Conservation (phyloP, 164 flowering plant genomes). For the Umbellularia californica region DNA sequence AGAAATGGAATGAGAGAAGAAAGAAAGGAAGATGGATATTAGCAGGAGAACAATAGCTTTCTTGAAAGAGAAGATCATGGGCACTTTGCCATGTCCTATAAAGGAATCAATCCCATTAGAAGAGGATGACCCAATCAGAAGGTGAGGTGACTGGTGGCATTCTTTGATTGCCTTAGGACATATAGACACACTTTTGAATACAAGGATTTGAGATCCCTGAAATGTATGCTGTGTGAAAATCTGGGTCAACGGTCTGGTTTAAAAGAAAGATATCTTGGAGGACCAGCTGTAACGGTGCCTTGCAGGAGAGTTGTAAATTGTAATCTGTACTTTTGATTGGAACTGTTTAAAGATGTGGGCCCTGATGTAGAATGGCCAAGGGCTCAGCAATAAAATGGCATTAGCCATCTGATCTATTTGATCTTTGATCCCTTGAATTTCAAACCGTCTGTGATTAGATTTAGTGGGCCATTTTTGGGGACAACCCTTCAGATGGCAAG, state of each 20-base stretch:
- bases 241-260: not conserved
- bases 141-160: not conserved
- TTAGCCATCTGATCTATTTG: too few relatives aligned
- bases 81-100: not conserved
- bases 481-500: too few relatives aligned
- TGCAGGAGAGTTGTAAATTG: not conserved
- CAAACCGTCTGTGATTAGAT: too few relatives aligned
- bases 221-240: not conserved
- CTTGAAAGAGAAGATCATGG: not conserved
- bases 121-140: not conserved
- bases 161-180: not conserved
- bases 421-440: too few relatives aligned
- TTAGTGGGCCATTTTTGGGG: too few relatives aligned
- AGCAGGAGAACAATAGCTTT: not conserved
- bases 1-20: not conserved
- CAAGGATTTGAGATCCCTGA: not conserved
- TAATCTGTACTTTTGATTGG: not conserved
- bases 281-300: not conserved
- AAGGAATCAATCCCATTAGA: not conserved
- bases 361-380: not conserved
- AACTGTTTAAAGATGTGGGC: not conserved
- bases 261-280: not conserved
- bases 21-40: not conserved
- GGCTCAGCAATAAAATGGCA: too few relatives aligned
- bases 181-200: not conserved